A percentile compares a stretch with the other conserved stretches of the same genome.
phyloP scores from a whole-genome alignment of 768 basidiomycete species.

The Lyophyllum semitale region DNA sequence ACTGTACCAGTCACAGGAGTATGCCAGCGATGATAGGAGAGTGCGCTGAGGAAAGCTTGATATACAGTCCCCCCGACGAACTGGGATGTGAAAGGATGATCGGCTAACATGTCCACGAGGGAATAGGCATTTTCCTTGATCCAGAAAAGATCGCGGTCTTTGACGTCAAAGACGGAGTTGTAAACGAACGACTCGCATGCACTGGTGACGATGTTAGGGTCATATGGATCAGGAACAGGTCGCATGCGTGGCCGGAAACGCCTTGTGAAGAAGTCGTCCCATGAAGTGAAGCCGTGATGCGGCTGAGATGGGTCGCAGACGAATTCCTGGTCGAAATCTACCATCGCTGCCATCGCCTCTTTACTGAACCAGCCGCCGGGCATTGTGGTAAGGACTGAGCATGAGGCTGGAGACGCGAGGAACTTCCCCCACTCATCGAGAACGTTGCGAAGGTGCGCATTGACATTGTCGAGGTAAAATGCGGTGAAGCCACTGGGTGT shows the following conservation, averaged over 20 bases:
- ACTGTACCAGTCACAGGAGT: conserved; percentile 45
- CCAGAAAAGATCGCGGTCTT: conserved; percentile 49
- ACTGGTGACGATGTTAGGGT: conserved; percentile 36
- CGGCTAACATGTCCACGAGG: conserved; percentile 46
- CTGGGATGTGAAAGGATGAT: conserved; percentile 25
- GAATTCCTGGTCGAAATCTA: conserved; percentile 5
- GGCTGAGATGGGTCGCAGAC: conserved; percentile 2
- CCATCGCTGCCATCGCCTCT: conserved; percentile 13
- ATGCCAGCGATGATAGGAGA: conserved; percentile 59
- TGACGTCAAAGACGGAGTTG: conserved; percentile 34
- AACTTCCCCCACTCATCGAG: conserved; percentile 51
- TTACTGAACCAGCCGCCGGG: conserved; percentile 50
- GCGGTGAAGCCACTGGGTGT: conserved; percentile 29
- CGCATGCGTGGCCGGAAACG: conserved; percentile 35
- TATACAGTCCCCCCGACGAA: conserved; percentile 48
- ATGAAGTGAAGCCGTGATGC: conserved; percentile 6
- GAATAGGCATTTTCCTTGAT: conserved; percentile 56
- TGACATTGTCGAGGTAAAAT: conserved; percentile 46
- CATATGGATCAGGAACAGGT: conserved; percentile 28
- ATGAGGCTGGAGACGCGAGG: conserved; percentile 45
- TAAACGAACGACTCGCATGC: conserved; percentile 51
- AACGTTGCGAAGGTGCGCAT: conserved; percentile 46
- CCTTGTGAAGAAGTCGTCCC: conserved; percentile 51
- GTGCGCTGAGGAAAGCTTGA: conserved; percentile 52
- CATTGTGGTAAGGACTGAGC: conserved; percentile 37